A percentile compares a stretch with the other conserved stretches of the same genome.
phyloP scores from a whole-genome alignment of 176 grass and related monocot species.

The Bolboschoenus planiculmis region DNA sequence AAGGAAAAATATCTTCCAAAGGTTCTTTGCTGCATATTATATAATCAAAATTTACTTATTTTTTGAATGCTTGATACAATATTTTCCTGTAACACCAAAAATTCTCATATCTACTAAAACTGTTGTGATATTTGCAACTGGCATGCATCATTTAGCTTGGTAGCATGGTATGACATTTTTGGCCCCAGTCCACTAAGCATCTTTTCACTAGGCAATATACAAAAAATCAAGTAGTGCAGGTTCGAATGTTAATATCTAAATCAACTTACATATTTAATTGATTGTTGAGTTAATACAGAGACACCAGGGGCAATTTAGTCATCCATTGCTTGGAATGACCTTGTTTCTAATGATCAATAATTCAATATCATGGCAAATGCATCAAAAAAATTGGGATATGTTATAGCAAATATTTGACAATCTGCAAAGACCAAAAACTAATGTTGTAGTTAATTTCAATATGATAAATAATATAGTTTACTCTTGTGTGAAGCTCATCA shows the following conservation, averaged over 20 bases:
- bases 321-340: background rate
- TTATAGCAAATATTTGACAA: background rate
- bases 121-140: background rate
- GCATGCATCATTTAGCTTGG: background rate
- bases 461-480: slow-evolving; percentile 17
- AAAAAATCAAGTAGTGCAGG: background rate
- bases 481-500: slow-evolving; percentile 71
- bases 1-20: slow-evolving; percentile 80
- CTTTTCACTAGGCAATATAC: background rate
- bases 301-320: background rate
- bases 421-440: background rate
- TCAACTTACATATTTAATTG: background rate
- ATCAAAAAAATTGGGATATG: background rate
- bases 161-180: background rate
- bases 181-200: background rate
- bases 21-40: slow-evolving; percentile 23
- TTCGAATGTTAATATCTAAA: background rate
- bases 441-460: background rate
- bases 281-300: background rate
- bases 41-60: background rate
- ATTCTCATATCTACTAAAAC: background rate
- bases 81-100: background rate
- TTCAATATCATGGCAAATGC: background rate
- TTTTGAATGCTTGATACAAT: slow-evolving; percentile 5
- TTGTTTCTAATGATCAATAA: background rate